Base-by-base conservation (phyloP, 768 basidiomycete species). In the Serendipita sp. region DNA sequence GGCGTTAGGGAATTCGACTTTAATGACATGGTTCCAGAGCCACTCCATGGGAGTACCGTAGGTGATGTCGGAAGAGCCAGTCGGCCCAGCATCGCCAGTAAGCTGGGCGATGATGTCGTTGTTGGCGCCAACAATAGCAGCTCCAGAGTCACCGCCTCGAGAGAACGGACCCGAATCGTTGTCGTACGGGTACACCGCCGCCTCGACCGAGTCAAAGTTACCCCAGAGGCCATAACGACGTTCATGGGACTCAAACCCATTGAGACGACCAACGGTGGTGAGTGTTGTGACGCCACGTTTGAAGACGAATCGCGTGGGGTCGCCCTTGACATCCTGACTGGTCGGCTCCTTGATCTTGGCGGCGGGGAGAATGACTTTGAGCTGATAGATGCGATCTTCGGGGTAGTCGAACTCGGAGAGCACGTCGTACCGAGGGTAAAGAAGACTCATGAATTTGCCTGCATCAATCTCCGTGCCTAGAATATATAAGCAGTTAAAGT, bases 371-470 rank as follows among this genome's bases (percentile, higher is more conserved):
- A 72, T 72, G 70, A 66, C 66, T 58, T 64, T 15, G 45, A 72
- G 66, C 16, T 30, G 18, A 44, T 70, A 64, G 46, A 72, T 70
- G 66, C 71, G 64, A 24, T 71, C n/a, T 1, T 60, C 45, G 46
- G 72, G 71, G 65, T 70, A 72, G 51, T 72, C 67, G 70, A 72
- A 72, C 53, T 69, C 68, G 30, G 70, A 13, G 11, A 3, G 65
- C 30, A 38, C 11, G 4, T 66, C 64, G 10, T 47, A 7, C 11
- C 41, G 44, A 47, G 64, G 64, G 34, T 38, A 66, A n/a, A 65
- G 51, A 37, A 67, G 38, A 51, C 45, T 54, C 46, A 68, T 51
- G 32, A 68, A 65, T 62, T 48, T 67, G 63, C 41, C 62, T 3
- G 38, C 7, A 8, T 64, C 63, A 34, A 67, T 67, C 51, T 68